These are phyloP conservation scores for Sphagnum fallax DNA, from an alignment of 228 moss, liverwort and hornwort genomes.

Conservation along the genomic window DNA sequence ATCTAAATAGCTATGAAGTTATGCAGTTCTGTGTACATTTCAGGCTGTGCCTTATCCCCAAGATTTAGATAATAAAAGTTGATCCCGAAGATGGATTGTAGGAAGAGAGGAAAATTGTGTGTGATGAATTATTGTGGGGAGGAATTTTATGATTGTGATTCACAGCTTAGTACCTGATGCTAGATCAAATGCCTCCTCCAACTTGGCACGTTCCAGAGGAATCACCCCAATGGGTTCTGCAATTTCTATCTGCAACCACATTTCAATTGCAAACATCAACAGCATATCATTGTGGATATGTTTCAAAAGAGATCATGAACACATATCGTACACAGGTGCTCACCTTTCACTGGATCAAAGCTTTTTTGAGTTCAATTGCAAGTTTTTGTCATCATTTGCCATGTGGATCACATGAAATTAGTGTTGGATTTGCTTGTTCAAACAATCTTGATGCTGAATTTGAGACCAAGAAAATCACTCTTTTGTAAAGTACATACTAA, in stretches of 20 bases:
- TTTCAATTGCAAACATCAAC: neutral
- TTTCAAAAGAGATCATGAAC: neutral
- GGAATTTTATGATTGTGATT: neutral
- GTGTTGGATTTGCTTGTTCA: neutral
- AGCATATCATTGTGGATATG: neutral
- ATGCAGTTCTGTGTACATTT: too few relatives aligned
- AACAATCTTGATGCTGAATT: neutral
- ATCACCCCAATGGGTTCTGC: slow-evolving; percentile 39
- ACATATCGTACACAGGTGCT: neutral
- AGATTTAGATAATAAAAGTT: neutral
- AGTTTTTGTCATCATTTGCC: neutral
- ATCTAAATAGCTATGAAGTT: too few relatives aligned
- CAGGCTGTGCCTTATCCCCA: neutral
- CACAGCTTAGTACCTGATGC: slow-evolving; percentile 10
- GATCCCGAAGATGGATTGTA: neutral
- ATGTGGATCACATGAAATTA: neutral
- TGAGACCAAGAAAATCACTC: too few relatives aligned
- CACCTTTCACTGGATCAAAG: neutral
- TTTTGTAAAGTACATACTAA: too few relatives aligned
- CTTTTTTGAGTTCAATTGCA: neutral
- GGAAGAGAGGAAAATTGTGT: neutral
- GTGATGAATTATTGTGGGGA: too few relatives aligned
- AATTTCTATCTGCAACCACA: slow-evolving; percentile 12
- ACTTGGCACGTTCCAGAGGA: slow-evolving; percentile 43
- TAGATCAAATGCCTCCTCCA: slow-evolving; percentile 28